phyloP scores from a whole-genome alignment of 225 moss, liverwort and hornwort genomes.

The Ulota crispa region DNA sequence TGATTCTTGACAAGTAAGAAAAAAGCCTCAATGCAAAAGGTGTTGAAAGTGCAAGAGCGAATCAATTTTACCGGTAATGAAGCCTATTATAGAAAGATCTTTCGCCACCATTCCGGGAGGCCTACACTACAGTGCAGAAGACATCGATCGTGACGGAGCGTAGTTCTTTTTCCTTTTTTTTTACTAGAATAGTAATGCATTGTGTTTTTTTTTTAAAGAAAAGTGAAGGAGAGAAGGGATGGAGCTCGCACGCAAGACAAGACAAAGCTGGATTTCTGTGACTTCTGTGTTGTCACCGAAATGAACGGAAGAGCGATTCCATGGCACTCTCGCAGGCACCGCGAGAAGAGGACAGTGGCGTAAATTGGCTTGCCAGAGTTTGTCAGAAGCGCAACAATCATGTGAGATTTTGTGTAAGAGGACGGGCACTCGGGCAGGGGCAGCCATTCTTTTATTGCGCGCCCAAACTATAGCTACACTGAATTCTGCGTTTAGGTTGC shows the following conservation, averaged over 20 bases:
- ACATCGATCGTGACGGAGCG: not conserved
- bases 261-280: not conserved
- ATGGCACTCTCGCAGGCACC: conserved; percentile 1
- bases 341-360: conserved; percentile 23
- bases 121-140: not conserved
- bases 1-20: not conserved
- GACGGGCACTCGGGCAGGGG: not conserved
- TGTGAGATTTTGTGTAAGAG: conserved; percentile 39
- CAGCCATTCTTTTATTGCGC: not conserved
- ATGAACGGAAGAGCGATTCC: not conserved
- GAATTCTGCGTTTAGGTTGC: no score
- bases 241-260: conserved; percentile 10
- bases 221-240: not conserved
- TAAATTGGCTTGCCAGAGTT: conserved; percentile 15
- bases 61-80: not conserved
- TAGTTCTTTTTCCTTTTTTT: not conserved
- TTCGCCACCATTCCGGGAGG: not conserved
- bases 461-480: no score
- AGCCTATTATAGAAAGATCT: not conserved
- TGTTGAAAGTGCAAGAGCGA: not conserved
- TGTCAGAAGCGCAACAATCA: conserved; percentile 50
- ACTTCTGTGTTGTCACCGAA: not conserved
- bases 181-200: not conserved
- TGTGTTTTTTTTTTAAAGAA: not conserved
- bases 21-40: not conserved